A percentile compares a stretch with the other conserved stretches of the same genome.
Evolutionary conservation across 2,329 filamentous ascomycete genomes (phyloP).

Genomic region (Aspergillus sp.): DNA sequence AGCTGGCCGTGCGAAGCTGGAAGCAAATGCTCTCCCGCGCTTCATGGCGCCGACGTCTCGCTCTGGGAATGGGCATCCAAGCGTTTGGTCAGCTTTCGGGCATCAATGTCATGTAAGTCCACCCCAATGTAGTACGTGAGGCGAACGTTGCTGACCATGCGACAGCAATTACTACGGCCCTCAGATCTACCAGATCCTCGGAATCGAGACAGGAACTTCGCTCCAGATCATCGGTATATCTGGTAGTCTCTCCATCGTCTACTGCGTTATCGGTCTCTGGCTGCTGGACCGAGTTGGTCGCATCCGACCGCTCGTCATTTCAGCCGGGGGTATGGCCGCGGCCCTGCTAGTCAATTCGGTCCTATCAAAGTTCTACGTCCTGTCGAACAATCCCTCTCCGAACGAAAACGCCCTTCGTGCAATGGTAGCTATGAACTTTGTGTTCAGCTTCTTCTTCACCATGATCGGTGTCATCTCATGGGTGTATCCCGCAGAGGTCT

Average conservation of each 20-base stretch:
- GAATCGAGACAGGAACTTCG: constrained; percentile 42
- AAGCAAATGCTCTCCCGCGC: constrained; percentile 31
- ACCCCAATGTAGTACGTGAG: not conserved
- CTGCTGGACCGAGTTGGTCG: constrained; percentile 46
- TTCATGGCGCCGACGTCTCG: constrained; percentile 34
- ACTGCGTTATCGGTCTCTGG: constrained; percentile 43
- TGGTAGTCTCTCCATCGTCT: constrained; percentile 47
- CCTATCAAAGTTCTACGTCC: constrained; percentile 30
- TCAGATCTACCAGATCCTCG: constrained; percentile 43
- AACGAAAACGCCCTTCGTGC: constrained; percentile 37
- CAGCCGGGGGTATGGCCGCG: constrained; percentile 38
- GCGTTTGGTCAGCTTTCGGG: constrained; percentile 47
- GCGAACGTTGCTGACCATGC: not conserved
- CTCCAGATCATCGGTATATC: constrained; percentile 51
- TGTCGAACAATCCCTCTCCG: not conserved
- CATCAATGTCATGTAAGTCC: constrained; percentile 40
- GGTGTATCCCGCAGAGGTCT: constrained; percentile 40
- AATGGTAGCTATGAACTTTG: constrained; percentile 46
- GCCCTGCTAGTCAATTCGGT: constrained; percentile 38
- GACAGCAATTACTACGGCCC: constrained; percentile 37
- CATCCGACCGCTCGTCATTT: constrained; percentile 44
- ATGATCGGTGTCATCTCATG: constrained; percentile 43
- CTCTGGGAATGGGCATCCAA: constrained; percentile 46
- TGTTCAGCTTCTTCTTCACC: constrained; percentile 44
- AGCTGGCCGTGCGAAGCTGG: constrained; percentile 33